These are phyloP conservation scores for Firmiana major DNA, from an alignment of 345 rosid genomes.

Conservation along the genomic window DNA sequence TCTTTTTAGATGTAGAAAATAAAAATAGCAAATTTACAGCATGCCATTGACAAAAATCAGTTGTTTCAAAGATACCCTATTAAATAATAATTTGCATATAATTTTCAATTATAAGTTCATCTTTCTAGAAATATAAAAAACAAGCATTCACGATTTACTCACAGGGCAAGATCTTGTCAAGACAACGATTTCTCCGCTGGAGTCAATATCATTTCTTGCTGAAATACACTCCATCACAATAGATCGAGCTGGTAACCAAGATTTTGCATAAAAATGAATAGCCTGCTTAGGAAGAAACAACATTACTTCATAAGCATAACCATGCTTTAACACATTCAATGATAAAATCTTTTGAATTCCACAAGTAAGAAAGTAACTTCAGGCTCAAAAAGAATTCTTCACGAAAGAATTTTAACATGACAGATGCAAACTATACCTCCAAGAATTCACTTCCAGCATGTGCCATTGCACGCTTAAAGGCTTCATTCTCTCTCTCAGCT, in stretches of 20 bases:
- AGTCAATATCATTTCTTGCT: conserved; percentile 46
- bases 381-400: background rate
- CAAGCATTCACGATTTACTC: conserved; percentile 24
- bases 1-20: background rate
- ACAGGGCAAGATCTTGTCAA: conserved; percentile 68
- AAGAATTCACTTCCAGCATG: conserved; percentile 74
- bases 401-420: background rate
- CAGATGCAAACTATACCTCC: conserved; percentile 38
- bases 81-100: background rate
- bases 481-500: conserved; percentile 64
- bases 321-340: background rate
- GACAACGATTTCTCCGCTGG: conserved; percentile 79
- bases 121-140: background rate
- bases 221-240: conserved; percentile 67
- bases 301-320: conserved; percentile 3
- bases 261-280: conserved; percentile 35
- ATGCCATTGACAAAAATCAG: background rate
- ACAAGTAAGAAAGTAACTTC: background rate
- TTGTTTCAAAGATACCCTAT: background rate
- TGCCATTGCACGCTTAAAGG: conserved; percentile 30
- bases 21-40: background rate
- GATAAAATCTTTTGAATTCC: background rate
- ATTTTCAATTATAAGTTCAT: background rate
- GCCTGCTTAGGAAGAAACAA: conserved; percentile 28
- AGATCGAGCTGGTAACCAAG: conserved; percentile 61